These are phyloP conservation scores for Ploettnerulaceae sp. DNA, from an alignment of 2,329 filamentous ascomycete species.

Conservation along the genomic window DNA sequence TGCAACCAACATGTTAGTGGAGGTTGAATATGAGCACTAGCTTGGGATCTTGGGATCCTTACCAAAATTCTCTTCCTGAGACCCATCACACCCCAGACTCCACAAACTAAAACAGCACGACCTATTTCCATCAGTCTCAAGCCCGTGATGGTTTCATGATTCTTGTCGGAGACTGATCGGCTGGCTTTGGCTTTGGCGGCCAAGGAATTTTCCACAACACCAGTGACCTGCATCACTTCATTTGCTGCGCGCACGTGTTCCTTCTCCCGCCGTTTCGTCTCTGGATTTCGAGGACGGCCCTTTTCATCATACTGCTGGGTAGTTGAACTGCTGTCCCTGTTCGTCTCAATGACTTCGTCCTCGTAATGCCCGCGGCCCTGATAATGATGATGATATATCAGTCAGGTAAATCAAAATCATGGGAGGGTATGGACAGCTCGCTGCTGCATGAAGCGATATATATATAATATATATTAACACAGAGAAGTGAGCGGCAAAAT, in stretches of 20 bases:
- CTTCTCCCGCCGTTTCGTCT: slow-evolving; percentile 31
- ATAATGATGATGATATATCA: background rate
- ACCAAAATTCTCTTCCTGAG: slow-evolving; percentile 33
- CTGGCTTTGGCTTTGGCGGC: slow-evolving; percentile 25
- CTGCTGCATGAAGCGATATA: too few relatives aligned
- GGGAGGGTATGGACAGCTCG: too few relatives aligned
- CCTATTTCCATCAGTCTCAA: slow-evolving; percentile 31
- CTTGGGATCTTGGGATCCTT: slow-evolving; percentile 2
- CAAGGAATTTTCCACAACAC: slow-evolving; percentile 32
- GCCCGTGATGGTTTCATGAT: slow-evolving; percentile 29
- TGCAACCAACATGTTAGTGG: slow-evolving; percentile 8
- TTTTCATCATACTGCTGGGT: slow-evolving; percentile 32
- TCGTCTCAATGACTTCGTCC: slow-evolving; percentile 28
- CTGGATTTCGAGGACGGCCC: slow-evolving; percentile 32
- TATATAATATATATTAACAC: too few relatives aligned
- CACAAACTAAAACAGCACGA: slow-evolving; percentile 25
- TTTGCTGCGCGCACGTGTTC: slow-evolving; percentile 35
- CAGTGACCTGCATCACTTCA: slow-evolving; percentile 35
- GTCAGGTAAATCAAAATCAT: background rate
- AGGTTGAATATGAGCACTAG: background rate
- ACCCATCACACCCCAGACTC: slow-evolving; percentile 34
- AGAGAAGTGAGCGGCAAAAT: too few relatives aligned
- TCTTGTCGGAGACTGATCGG: slow-evolving; percentile 18
- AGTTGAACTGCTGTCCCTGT: background rate
- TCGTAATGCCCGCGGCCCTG: slow-evolving; percentile 35